Base-by-base conservation (phyloP, 2,329 filamentous ascomycete species). In the Kalmusia sp. region DNA sequence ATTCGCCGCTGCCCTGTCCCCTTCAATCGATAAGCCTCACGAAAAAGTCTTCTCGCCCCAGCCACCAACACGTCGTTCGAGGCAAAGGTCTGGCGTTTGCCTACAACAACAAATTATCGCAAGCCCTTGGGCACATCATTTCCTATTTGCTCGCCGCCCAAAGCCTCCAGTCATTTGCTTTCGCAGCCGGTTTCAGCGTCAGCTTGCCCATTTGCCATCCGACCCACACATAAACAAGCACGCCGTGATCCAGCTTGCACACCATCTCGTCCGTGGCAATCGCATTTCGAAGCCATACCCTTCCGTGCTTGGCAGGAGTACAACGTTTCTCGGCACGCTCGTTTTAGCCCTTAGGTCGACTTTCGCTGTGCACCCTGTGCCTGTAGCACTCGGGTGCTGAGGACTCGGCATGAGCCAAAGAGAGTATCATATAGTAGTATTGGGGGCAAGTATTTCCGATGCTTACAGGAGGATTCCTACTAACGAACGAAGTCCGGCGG, bases 401-500 rank as follows among this genome's bases (percentile, higher is more conserved):
- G 25, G 27, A 9, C 11, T 34, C 31, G 67, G 44, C 59, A 75
- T 75, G 73, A 72, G 70, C 62, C 73, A 76, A 62, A 65, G 74
- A 56, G 74, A 77, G 58, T 77, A 77, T 58, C 74, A 77, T 61
- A 76, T 77, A 55, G 74, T 77, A 48, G 74, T 77, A 50, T 71
- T 77, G 15, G 74, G 74, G 73, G 74, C 76, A 65, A 64, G 73
- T 58, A 56, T 54, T 54, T 51, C 30, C 54, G 55, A 49, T 58
- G 52, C 44, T 50, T 37, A 51, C 58, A 34, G 52, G 54, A 61
- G 53, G 55, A 47, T 44, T 54, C 35, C 37, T 25, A 57, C 67
- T 69, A 57, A 72, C 65, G 37, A 58, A 51, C 39, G 48, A 61
- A 61, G 68, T 67, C 74, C 92, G 90, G 92, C 77, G 92, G 92